Evolutionary conservation across 2,329 filamentous ascomycete species (phyloP).

Genomic region (Fusarium irregulare): DNA sequence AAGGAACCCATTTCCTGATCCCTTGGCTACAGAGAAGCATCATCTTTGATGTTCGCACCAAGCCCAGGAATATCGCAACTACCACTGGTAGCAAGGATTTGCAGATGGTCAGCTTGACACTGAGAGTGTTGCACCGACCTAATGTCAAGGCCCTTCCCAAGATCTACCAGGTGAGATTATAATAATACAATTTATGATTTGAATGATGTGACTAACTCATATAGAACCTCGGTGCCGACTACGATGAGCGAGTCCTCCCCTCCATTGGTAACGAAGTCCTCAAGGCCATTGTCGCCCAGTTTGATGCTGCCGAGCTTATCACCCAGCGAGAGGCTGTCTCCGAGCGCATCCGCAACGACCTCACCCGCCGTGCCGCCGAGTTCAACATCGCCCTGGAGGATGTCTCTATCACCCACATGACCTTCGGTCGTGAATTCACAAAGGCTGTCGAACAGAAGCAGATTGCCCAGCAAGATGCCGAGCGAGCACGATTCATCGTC

Average conservation of each 20-base stretch:
- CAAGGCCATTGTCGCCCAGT: conserved; percentile 98
- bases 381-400: conserved; percentile 99
- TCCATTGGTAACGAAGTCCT: conserved; percentile 99
- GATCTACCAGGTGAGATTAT: conserved; percentile 87
- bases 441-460: conserved; percentile 99
- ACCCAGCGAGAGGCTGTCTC: conserved; percentile 98
- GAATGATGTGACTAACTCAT: conserved; percentile 20
- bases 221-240: conserved; percentile 95
- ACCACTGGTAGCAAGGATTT: conserved; percentile 98
- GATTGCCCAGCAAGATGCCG: conserved; percentile 98
- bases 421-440: conserved; percentile 98
- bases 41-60: conserved; percentile 96
- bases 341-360: conserved; percentile 90
- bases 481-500: conserved; percentile 96
- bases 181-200: neutral
- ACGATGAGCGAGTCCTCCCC: conserved; percentile 97
- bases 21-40: conserved; percentile 96
- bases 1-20: conserved; percentile 95
- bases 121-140: conserved; percentile 93
- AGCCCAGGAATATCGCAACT: conserved; percentile 96
- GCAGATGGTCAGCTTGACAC: conserved; percentile 99
- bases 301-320: conserved; percentile 98
- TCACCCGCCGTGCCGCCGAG: conserved; percentile 91
- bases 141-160: conserved; percentile 93
- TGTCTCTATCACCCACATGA: conserved; percentile 99